Evolutionary conservation across 306 rosid species (phyloP).

Genomic region (Pyrus pyrifolia): DNA sequence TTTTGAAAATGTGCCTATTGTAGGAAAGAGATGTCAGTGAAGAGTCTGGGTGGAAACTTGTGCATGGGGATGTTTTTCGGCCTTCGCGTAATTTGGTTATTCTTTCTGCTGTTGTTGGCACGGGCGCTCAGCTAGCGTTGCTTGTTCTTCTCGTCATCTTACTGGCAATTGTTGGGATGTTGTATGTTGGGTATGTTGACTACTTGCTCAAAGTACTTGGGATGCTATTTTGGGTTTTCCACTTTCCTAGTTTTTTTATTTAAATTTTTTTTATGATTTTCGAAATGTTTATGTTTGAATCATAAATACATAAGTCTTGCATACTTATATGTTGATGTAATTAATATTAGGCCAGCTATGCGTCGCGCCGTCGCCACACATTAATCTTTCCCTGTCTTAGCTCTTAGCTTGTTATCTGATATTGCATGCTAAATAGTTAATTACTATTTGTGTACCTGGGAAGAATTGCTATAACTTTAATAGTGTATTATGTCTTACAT

Average conservation of each 20-base stretch:
- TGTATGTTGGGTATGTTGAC: conserved; percentile 76
- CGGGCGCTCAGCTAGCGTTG: conserved; percentile 95
- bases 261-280: background rate
- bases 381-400: background rate
- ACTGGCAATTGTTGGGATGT: conserved; percentile 95
- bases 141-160: conserved; percentile 96
- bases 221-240: conserved; percentile 9
- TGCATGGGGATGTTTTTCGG: conserved; percentile 99
- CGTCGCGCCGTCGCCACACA: background rate
- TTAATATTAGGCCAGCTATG: background rate
- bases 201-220: conserved; percentile 5
- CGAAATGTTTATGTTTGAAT: background rate
- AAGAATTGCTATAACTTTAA: background rate
- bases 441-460: conserved; percentile 1
- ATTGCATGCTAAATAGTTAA: background rate
- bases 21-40: conserved; percentile 99
- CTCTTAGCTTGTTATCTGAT: conserved; percentile 5
- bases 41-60: conserved; percentile 99
- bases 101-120: conserved; percentile 96
- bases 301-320: conserved; percentile 1
- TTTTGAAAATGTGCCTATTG: conserved; percentile 15
- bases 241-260: background rate
- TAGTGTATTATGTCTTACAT: background rate
- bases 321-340: background rate
- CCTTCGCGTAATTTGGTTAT: conserved; percentile 76